These are phyloP conservation scores for Xylaria sp. DNA, from an alignment of 2,329 filamentous ascomycete genomes.

Conservation along the genomic window DNA sequence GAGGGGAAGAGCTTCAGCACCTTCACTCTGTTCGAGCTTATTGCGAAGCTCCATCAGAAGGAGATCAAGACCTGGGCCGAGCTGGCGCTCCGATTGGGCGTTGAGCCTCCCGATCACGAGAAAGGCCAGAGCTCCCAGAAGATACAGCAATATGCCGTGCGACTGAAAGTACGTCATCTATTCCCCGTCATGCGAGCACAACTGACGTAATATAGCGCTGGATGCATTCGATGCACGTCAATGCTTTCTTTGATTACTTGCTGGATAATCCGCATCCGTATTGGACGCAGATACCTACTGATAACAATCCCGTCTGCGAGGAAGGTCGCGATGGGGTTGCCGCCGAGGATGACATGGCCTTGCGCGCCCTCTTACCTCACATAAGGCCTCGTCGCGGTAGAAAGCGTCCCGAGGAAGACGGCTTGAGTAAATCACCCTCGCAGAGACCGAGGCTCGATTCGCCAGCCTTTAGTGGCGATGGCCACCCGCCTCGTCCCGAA, in stretches of 20 bases:
- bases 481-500: constrained; percentile 61
- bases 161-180: constrained; percentile 75
- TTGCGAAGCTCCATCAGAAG: constrained; percentile 79
- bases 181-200: constrained; percentile 49
- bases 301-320: constrained; percentile 70
- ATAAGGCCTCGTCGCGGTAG: constrained; percentile 71
- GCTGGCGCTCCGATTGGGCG: constrained; percentile 85
- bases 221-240: constrained; percentile 97
- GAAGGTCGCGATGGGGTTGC: constrained; percentile 82
- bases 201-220: constrained; percentile 68
- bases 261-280: constrained; percentile 82
- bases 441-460: constrained; percentile 72
- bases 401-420: constrained; percentile 72
- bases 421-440: constrained; percentile 59
- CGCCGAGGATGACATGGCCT: constrained; percentile 87
- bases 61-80: constrained; percentile 96
- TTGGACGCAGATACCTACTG: constrained; percentile 78
- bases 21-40: constrained; percentile 80
- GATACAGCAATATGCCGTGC: constrained; percentile 92
- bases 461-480: constrained; percentile 50
- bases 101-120: constrained; percentile 82
- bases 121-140: constrained; percentile 93
- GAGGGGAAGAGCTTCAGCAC: constrained; percentile 88
- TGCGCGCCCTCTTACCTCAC: constrained; percentile 84
- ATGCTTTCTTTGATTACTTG: constrained; percentile 93